Base-by-base conservation (phyloP, 2,329 filamentous ascomycete genomes). In the Verticillium tricorpus region DNA sequence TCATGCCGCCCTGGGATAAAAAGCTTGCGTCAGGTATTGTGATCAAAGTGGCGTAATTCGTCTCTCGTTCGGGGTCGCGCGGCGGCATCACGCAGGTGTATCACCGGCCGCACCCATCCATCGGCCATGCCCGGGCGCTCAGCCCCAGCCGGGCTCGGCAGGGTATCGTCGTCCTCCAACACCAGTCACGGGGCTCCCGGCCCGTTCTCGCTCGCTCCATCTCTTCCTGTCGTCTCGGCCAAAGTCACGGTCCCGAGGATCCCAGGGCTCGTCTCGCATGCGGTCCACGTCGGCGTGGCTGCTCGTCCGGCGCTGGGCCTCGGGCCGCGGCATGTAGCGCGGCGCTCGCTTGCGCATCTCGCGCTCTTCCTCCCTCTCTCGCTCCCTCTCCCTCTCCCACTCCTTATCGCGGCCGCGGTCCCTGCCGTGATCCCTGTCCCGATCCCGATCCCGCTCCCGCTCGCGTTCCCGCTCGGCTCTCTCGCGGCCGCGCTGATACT, bases 251-350 rank as follows among this genome's bases (percentile, higher is more conserved):
- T 64, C 64, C 28, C 63, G 59, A 34, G 59, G 50, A 31, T 65
- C 63, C 64, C 64, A 66, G 17, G 40, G 56, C 19, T 61, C 52
- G 17, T 64, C 64, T 17, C 63, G 59, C 63, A 65, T 62, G 8
- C 80, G 73, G 63, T 82, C 80, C 37, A 78, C 72, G 63, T 83
- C 81, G 28, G 79, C 78, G 63, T 82, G 80, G 66, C 80, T 83
- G 70, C 80, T 82, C 3, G 81, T 79, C 55, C 81, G 72, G 56
- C 79, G 73, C 32, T 77, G 71, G 15, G 72, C 67, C 1, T 79
- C 78, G 1, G 78, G 74, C n/a, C 78, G 74, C 34, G 74, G 69
- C 14, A 76, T 67, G 64, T 78, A 75, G 31, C 63, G 67, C 14
- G 65, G 64, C 35, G 75, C 74, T 55, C 72, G 67, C 39, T 66